Conservation (phyloP, 371 early-diverging fungal genomes). For the Gilbertella persicaria region DNA sequence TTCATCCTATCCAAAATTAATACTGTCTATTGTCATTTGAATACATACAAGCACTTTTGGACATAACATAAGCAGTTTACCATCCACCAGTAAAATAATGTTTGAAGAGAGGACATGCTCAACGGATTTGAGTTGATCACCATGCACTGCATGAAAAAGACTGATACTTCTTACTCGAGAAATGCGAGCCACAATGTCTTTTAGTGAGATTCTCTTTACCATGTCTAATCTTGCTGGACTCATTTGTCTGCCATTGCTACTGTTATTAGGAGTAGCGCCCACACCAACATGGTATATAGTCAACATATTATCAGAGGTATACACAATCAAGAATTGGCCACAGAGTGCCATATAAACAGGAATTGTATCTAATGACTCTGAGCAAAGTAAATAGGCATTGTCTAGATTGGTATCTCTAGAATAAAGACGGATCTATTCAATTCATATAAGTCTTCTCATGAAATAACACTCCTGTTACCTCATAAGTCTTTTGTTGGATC, state of each 20-base stretch:
- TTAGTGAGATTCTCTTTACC: constrained; percentile 67
- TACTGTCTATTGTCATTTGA: not conserved
- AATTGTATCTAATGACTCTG: constrained; percentile 43
- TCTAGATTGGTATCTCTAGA: constrained; percentile 81
- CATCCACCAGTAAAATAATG: constrained; percentile 52
- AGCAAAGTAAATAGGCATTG: constrained; percentile 57
- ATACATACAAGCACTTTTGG: constrained; percentile 37
- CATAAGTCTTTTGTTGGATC: constrained; percentile 45
- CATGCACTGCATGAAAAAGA: constrained; percentile 43
- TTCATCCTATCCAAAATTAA: constrained; percentile 21
- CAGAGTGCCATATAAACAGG: constrained; percentile 61
- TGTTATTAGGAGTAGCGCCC: not conserved
- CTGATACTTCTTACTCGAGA: constrained; percentile 56
- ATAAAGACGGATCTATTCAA: constrained; percentile 67
- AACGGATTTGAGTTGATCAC: constrained; percentile 40
- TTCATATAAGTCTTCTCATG: not conserved
- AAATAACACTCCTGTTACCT: constrained; percentile 50
- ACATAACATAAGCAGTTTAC: constrained; percentile 47
- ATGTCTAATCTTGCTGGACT: constrained; percentile 44
- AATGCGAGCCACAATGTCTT: constrained; percentile 62
- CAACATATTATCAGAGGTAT: constrained; percentile 72
- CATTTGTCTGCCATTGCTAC: not conserved
- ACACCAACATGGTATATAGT: constrained; percentile 34
- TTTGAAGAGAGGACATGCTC: constrained; percentile 43
- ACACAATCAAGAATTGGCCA: constrained; percentile 63